Conservation (phyloP, 139 green algal genomes). For the Nannochloris sp. region DNA sequence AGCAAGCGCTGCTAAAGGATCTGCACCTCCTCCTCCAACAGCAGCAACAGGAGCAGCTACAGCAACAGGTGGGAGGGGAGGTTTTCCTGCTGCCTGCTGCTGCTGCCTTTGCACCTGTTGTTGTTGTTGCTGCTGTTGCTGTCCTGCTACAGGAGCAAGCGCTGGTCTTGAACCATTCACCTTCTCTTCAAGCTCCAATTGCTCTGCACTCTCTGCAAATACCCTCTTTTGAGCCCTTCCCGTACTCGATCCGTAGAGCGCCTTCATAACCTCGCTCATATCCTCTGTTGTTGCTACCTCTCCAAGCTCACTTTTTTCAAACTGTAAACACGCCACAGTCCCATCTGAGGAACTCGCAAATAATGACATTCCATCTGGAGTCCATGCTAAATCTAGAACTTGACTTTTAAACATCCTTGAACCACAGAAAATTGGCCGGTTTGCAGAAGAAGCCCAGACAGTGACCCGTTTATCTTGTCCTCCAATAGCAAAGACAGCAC, state of each 20-base stretch:
- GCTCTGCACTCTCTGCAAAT: conserved; percentile 36
- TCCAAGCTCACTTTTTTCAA: conserved; percentile 52
- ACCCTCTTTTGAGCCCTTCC: not conserved
- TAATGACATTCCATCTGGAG: conserved; percentile 68
- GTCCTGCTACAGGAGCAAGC: not conserved
- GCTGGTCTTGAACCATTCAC: not conserved
- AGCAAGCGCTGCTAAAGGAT: conserved; percentile 13
- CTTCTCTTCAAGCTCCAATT: conserved; percentile 26
- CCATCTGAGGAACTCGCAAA: conserved; percentile 67
- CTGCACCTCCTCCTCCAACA: not conserved
- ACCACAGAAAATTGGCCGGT: conserved; percentile 14
- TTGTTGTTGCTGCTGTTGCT: not conserved
- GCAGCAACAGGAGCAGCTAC: too few species aligned
- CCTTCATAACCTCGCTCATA: conserved; percentile 32
- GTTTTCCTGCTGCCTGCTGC: not conserved
- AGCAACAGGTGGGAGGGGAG: not conserved
- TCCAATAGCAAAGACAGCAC: conserved; percentile 49
- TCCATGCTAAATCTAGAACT: conserved; percentile 79
- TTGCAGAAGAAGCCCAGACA: conserved; percentile 16
- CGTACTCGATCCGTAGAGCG: conserved; percentile 47
- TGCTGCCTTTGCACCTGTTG: not conserved
- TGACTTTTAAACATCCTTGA: conserved; percentile 32
- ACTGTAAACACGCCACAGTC: conserved; percentile 49
- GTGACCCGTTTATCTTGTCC: conserved; percentile 42
- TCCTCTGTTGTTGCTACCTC: conserved; percentile 31